Evolutionary conservation across 768 basidiomycete species (phyloP).

Genomic region (Tricholoma hemisulphureum): DNA sequence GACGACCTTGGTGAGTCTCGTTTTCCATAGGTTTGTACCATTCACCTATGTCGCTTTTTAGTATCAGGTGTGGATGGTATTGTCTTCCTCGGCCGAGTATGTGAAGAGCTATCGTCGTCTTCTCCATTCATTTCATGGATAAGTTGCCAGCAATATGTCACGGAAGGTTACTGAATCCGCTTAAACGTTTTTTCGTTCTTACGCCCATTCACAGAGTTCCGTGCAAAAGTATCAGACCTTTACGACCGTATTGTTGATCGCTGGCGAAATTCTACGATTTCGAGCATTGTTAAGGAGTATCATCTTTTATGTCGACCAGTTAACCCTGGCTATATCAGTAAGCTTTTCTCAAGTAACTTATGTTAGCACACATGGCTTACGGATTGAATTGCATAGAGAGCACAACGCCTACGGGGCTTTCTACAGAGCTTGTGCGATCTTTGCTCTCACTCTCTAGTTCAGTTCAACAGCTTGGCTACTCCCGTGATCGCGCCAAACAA

Average conservation of each 20-base stretch:
- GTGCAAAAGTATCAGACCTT: constrained; percentile 37
- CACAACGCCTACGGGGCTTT: constrained; percentile 40
- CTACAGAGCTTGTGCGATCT: constrained; percentile 52
- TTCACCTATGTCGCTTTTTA: constrained; percentile 10
- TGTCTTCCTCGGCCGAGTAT: constrained; percentile 49
- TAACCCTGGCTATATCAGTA: constrained; percentile 24
- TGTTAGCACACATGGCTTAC: not conserved
- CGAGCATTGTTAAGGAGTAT: constrained; percentile 30
- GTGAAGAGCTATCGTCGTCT: constrained; percentile 45
- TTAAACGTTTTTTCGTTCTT: not conserved
- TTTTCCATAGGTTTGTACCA: constrained; percentile 7
- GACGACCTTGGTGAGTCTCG: constrained; percentile 35
- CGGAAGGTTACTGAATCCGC: constrained; percentile 18
- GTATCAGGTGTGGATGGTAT: constrained; percentile 31
- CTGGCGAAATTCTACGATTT: constrained; percentile 52
- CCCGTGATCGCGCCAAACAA: constrained; percentile 36
- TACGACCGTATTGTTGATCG: constrained; percentile 46
- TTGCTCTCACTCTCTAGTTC: constrained; percentile 53
- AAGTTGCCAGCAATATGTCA: constrained; percentile 38
- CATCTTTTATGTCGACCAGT: constrained; percentile 16
- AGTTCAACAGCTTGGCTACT: constrained; percentile 55
- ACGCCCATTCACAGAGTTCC: constrained; percentile 44
- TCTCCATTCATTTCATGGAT: constrained; percentile 44
- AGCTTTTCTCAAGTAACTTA: not conserved
- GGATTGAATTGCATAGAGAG: constrained; percentile 5